These are phyloP conservation scores for Zalaria obscura DNA, from an alignment of 2,329 filamentous ascomycete species.

Conservation along the genomic window DNA sequence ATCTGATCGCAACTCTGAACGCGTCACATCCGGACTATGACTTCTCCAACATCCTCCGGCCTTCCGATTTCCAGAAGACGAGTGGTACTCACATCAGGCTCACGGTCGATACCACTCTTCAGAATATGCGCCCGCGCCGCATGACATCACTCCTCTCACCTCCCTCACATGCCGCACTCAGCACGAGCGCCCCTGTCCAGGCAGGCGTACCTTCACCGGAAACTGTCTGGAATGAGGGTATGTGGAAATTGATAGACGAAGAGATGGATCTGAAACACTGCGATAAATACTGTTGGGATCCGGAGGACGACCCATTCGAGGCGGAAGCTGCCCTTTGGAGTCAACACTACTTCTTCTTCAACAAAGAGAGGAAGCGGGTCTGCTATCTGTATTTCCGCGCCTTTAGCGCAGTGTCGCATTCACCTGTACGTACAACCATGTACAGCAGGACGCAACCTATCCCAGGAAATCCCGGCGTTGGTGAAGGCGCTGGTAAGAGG, in stretches of 20 bases:
- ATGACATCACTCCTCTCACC: conserved; percentile 20
- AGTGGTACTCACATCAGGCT: conserved; percentile 71
- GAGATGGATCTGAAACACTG: conserved; percentile 89
- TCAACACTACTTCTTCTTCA: conserved; percentile 95
- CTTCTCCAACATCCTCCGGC: conserved; percentile 82
- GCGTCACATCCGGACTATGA: conserved; percentile 95
- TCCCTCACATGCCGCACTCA: conserved; percentile 7
- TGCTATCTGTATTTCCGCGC: conserved; percentile 87
- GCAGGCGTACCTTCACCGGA: conserved; percentile 5
- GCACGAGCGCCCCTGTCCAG: conserved; percentile 4
- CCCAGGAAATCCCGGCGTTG: conserved; percentile 27
- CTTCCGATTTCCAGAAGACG: conserved; percentile 80
- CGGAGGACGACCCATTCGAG: conserved; percentile 79
- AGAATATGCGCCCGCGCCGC: conserved; percentile 62
- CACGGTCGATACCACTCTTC: conserved; percentile 73
- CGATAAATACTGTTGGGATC: conserved; percentile 77
- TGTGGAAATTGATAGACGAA: conserved; percentile 86
- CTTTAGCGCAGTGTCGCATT: conserved; percentile 61
- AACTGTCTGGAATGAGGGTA: conserved; percentile 65
- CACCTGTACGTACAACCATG: conserved; percentile 33
- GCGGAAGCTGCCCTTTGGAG: conserved; percentile 93
- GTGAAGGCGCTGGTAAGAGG: conserved; percentile 57
- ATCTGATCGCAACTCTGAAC: conserved; percentile 90
- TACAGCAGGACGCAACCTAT: conserved; percentile 23
- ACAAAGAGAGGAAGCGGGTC: conserved; percentile 79